These are phyloP conservation scores for Vigna unguiculata DNA, from an alignment of 306 rosid species.

Conservation along the genomic window DNA sequence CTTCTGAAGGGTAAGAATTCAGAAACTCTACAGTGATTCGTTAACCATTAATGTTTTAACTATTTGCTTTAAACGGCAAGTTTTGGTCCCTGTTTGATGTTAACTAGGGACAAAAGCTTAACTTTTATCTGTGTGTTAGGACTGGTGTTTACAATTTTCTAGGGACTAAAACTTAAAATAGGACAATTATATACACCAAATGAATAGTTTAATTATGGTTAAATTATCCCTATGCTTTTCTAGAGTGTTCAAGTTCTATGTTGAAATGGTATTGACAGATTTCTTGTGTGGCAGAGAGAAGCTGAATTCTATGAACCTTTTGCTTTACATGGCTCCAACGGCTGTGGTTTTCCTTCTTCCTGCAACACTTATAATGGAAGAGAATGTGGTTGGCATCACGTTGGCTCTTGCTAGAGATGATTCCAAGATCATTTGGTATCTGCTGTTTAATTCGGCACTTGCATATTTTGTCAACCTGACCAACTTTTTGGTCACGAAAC, in stretches of 20 bases:
- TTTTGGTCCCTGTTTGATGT: neutral
- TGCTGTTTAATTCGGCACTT: slow-evolving; percentile 86
- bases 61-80: neutral
- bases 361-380: slow-evolving; percentile 97
- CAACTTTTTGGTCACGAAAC: slow-evolving; percentile 98
- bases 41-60: neutral
- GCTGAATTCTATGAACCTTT: slow-evolving; percentile 99
- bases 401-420: slow-evolving; percentile 98
- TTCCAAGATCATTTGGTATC: slow-evolving; percentile 90
- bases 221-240: neutral
- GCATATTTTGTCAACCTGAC: slow-evolving; percentile 97
- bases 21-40: neutral
- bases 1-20: slow-evolving; percentile 88
- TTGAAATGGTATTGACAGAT: slow-evolving; percentile 44
- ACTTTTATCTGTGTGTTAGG: too few species aligned
- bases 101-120: too few species aligned
- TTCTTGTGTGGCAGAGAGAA: slow-evolving; percentile 78
- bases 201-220: neutral
- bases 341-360: slow-evolving; percentile 98
- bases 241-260: slow-evolving; percentile 23
- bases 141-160: neutral
- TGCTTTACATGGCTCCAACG: slow-evolving; percentile 98
- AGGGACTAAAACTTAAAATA: neutral
- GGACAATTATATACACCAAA: neutral
- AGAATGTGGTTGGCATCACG: slow-evolving; percentile 96